Evolutionary conservation across 306 rosid genomes (phyloP).

Genomic region (Sphenostylis stenocarpa): DNA sequence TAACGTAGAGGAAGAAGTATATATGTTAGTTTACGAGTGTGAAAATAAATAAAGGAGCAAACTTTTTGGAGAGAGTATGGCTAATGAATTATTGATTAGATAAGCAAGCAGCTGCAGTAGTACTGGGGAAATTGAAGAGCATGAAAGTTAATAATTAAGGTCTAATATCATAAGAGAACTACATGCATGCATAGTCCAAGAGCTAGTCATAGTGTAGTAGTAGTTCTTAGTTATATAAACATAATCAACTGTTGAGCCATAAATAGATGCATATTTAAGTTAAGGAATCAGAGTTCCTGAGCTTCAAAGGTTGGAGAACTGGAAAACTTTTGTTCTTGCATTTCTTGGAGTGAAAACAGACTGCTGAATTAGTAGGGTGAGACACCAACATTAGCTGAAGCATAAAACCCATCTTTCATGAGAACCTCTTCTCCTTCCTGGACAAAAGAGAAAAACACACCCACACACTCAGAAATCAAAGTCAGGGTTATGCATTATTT

Average conservation of each 20-base stretch:
- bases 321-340: neutral
- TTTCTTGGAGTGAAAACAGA: neutral
- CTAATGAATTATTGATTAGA: slow-evolving; percentile 31
- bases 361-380: slow-evolving; percentile 56
- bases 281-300: slow-evolving; percentile 14
- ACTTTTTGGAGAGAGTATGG: neutral
- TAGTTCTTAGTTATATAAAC: slow-evolving; percentile 36
- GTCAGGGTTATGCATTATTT: slow-evolving; percentile 24
- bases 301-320: slow-evolving; percentile 18
- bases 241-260: slow-evolving; percentile 7
- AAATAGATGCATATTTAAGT: slow-evolving; percentile 21
- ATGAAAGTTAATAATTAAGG: slow-evolving; percentile 22
- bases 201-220: slow-evolving; percentile 22
- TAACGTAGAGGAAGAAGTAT: too few species aligned
- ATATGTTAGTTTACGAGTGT: neutral
- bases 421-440: slow-evolving; percentile 78
- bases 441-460: slow-evolving; percentile 36
- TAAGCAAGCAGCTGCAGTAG: slow-evolving; percentile 13
- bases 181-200: slow-evolving; percentile 34
- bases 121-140: slow-evolving; percentile 21
- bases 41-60: neutral
- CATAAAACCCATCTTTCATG: slow-evolving; percentile 69
- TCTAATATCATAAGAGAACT: slow-evolving; percentile 5
- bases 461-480: slow-evolving; percentile 26
- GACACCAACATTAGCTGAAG: slow-evolving; percentile 67